Base-by-base conservation (phyloP, 805 yeast genomes). In the Wickerhamiella hasegawae region DNA sequence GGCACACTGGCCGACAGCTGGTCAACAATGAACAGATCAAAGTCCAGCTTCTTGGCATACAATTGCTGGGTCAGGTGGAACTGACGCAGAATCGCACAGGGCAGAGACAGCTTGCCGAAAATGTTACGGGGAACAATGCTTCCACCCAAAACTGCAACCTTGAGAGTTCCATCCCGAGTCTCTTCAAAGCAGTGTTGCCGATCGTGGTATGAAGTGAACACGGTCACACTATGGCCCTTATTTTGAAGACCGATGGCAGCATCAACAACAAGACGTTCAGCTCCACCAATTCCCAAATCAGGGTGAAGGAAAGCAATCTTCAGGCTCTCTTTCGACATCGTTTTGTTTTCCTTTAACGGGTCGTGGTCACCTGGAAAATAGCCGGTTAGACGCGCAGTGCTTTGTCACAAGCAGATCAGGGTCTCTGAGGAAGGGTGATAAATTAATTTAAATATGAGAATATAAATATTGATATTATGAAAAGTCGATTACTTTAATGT, bases 281-380 rank as follows among this genome's bases (percentile, higher is more conserved):
- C 99, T 3, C 99, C 99, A 4, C 79, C 98, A 38, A 87, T 87
- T 0, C 98, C 98, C 36, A 90, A 60, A 58, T 90, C 98, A 0
- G 98, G 98, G 52, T 90, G 98, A 4, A 90, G 58, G 47, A 90
- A 81, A 1, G 95, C 95, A 24, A 87, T 66, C 40, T 64, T 72
- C 66, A 69, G n/a, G n/a, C n/a, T n/a, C n/a, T n/a, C n/a, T n/a
- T n/a, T n/a, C n/a, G n/a, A n/a, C n/a, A n/a, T n/a, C n/a, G n/a
- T n/a, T n/a, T n/a, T n/a, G n/a, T n/a, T n/a, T n/a, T n/a, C n/a
- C n/a, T n/a, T n/a, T n/a, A n/a, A n/a, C 20, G 10, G 21, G 10
- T 11, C 22, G 28, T 17, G 33, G 22, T 18, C 11, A 11, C 8
- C 24, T 8, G 24, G 10, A 8, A 8, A 22, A 11, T 22, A 9